phyloP scores from a whole-genome alignment of 2,329 filamentous ascomycete species.

The Colletotrichum simmondsii region DNA sequence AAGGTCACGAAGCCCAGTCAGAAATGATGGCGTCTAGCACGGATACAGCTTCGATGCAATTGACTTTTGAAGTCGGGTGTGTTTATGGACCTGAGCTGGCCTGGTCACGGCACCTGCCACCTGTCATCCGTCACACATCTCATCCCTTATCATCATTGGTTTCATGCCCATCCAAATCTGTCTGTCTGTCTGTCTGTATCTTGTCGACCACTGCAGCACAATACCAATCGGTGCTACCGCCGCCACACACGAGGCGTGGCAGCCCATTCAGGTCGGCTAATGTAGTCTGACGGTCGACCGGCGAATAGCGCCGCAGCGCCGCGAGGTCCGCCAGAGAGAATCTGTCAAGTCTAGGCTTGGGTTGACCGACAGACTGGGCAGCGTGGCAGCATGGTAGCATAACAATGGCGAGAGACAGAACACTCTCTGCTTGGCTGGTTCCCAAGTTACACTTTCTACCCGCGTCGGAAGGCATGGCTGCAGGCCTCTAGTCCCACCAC shows the following conservation, averaged over 20 bases:
- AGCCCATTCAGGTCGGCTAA: neutral
- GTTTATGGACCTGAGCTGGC: neutral
- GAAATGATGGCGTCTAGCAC: neutral
- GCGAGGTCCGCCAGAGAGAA: constrained; percentile 2
- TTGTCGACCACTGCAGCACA: neutral
- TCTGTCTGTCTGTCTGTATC: neutral
- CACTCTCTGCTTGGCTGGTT: constrained; percentile 14
- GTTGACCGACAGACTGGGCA: neutral
- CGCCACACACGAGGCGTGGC: neutral
- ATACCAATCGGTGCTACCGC: neutral
- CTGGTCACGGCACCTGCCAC: neutral
- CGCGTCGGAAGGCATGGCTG: constrained; percentile 22
- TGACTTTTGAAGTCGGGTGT: neutral
- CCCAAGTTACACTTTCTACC: constrained; percentile 20
- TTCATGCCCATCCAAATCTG: neutral
- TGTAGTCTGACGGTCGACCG: constrained; percentile 1
- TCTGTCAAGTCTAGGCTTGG: neutral
- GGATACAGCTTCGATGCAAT: neutral
- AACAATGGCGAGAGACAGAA: constrained; percentile 1
- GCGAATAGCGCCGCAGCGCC: neutral
- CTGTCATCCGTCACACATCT: neutral
- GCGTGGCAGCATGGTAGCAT: neutral
- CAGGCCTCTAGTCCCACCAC: constrained; percentile 11
- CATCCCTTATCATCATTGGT: neutral
- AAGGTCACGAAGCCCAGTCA: neutral